Evolutionary conservation across 1,139 yeast species (phyloP).

Genomic region (Yamadazyma sp.): DNA sequence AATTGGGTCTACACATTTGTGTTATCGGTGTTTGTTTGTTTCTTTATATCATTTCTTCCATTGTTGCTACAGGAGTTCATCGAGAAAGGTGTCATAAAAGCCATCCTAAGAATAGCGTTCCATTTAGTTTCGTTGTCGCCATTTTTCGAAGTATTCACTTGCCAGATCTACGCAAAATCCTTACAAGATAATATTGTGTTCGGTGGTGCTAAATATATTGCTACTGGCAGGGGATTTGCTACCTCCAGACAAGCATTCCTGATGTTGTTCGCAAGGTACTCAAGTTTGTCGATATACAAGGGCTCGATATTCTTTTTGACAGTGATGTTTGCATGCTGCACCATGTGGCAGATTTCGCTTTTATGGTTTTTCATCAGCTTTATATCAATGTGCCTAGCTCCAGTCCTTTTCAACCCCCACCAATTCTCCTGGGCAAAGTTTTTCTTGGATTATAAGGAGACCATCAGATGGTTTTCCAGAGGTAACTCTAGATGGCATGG

Average conservation of each 20-base stretch:
- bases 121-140: slow-evolving; percentile 79
- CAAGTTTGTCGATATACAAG: slow-evolving; percentile 60
- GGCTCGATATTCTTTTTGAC: slow-evolving; percentile 61
- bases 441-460: slow-evolving; percentile 68
- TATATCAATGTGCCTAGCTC: slow-evolving; percentile 71
- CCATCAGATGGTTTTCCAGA: slow-evolving; percentile 64
- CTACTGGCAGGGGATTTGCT: slow-evolving; percentile 88
- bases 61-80: slow-evolving; percentile 74
- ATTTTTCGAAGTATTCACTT: slow-evolving; percentile 81
- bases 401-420: slow-evolving; percentile 83
- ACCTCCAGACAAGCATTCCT: slow-evolving; percentile 64
- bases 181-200: slow-evolving; percentile 65
- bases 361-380: slow-evolving; percentile 85
- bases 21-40: slow-evolving; percentile 77
- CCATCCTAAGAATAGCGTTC: slow-evolving; percentile 55
- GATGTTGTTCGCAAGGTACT: slow-evolving; percentile 62
- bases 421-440: slow-evolving; percentile 72
- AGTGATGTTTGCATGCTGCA: slow-evolving; percentile 60
- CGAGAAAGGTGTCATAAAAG: slow-evolving; percentile 71
- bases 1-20: slow-evolving; percentile 83
- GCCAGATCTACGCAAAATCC: slow-evolving; percentile 78
- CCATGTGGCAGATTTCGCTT: slow-evolving; percentile 76
- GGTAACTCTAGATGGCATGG: slow-evolving; percentile 55
- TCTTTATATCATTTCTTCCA: slow-evolving; percentile 81
- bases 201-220: slow-evolving; percentile 83